These are phyloP conservation scores for Acanthamoeba castellanii DNA, from an alignment of 208 protist genomes.

Conservation along the genomic window DNA sequence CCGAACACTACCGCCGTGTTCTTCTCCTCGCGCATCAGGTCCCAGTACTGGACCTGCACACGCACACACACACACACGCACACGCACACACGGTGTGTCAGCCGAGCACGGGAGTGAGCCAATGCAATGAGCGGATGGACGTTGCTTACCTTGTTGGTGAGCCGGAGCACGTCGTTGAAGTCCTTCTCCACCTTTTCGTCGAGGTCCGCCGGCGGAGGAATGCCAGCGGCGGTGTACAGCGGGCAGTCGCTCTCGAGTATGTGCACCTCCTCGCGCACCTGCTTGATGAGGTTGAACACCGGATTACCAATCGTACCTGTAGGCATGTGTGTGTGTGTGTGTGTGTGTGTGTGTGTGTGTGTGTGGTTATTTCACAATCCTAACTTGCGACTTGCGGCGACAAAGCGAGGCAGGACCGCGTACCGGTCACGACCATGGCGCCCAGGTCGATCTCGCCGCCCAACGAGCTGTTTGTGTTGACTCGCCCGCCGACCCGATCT, in stretches of 20 bases:
- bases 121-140: no score
- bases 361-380: background rate
- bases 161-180: constrained; percentile 61
- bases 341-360: background rate
- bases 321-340: background rate
- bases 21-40: constrained; percentile 51
- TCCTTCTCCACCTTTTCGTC: constrained; percentile 64
- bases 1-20: constrained; percentile 29
- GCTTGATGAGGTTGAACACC: constrained; percentile 71
- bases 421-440: constrained; percentile 73
- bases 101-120: background rate
- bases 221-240: constrained; percentile 24
- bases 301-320: constrained; percentile 69
- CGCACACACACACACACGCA: no score
- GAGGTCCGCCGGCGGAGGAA: constrained; percentile 1
- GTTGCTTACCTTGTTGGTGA: constrained; percentile 43
- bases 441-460: constrained; percentile 69
- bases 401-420: background rate
- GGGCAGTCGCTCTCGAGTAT: constrained; percentile 44
- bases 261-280: constrained; percentile 29
- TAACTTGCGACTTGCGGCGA: background rate
- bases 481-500: constrained; percentile 68
- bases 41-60: constrained; percentile 60
- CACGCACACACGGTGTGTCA: background rate
- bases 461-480: constrained; percentile 36